Evolutionary conservation across 345 rosid genomes (phyloP), one percentile per base, ranked within the genome.

Genomic region (Salix udensis): DNA sequence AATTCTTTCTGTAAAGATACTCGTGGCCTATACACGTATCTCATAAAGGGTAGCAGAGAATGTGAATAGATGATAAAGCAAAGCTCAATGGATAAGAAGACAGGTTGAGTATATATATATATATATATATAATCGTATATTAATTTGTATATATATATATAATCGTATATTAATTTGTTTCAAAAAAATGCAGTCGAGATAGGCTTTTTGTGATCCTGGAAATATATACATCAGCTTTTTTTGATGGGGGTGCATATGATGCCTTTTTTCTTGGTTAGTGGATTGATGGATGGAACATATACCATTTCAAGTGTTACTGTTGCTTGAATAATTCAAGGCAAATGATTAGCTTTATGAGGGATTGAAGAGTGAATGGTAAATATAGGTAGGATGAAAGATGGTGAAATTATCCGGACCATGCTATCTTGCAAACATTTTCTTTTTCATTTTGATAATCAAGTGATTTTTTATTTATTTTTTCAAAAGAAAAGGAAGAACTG

Each of bases 271-370:
- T 77, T 86, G 83, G 78, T 74, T 77, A 85, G 89, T 86, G 86
- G 86, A 82, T 80, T 68, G 85, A 78, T 83, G 82, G 84, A 85
- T 82, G 91, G 88, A 88, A 82, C 87, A 80, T 86, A 82, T 80
- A 77, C 89, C 89, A 80, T 80, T 72, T 40, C 13, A 78, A 82
- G 77, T 82, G 15, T 86, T 84, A 82, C 84, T 69, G n/a, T 79
- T 77, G 81, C 72, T 80, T 77, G 78, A 66, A 76, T 80, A 72
- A 70, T 73, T 78, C 81, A 76, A 86, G 77, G 30, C 77, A 86
- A 83, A 81, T 84, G 75, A 86, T 80, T 81, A 78, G 67, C 77
- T 67, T 86, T 86, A 11, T 14, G 52, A 62, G 66, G 24, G 66
- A 23, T n/a, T 23, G 67, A 62, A 21, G 67, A 26, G 30, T 62